A percentile compares a stretch with the other conserved stretches of the same genome.
phyloP scores from a whole-genome alignment of 208 protist species.

The Porcisia hertigi region DNA sequence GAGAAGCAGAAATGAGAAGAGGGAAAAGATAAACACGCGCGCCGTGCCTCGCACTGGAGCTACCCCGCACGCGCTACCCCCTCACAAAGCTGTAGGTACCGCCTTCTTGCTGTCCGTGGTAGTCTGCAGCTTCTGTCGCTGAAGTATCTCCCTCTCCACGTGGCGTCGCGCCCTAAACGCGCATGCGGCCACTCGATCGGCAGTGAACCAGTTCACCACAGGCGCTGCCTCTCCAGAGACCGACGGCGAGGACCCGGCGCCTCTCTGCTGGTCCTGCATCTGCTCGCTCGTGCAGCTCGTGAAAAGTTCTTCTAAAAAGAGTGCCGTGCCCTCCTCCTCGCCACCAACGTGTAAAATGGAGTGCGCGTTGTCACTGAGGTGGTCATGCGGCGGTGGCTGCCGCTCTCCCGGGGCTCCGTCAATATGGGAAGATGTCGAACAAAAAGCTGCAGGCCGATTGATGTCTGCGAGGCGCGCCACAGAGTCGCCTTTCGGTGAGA shows the following conservation, averaged over 20 bases:
- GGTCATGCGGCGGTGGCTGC: not conserved
- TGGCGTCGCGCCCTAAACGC: slow-evolving; percentile 15
- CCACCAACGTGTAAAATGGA: slow-evolving; percentile 48
- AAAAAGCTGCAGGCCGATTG: not conserved
- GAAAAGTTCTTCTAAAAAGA: slow-evolving; percentile 49
- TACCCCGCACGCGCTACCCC: not conserved
- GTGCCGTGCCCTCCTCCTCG: slow-evolving; percentile 62
- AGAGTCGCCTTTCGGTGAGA: slow-evolving; percentile 31
- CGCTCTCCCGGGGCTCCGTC: not conserved
- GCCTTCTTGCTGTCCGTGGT: not conserved
- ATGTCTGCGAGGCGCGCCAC: slow-evolving; percentile 11
- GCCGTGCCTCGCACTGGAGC: not conserved
- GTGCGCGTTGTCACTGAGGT: not conserved
- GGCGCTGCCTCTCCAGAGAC: not conserved
- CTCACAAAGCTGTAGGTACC: slow-evolving; percentile 2
- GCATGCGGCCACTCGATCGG: slow-evolving; percentile 24
- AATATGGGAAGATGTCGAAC: not conserved
- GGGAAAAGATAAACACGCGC: too few relatives aligned
- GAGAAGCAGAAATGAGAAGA: not conserved
- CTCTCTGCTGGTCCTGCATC: not conserved
- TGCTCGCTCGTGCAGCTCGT: slow-evolving; percentile 15
- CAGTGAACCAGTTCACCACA: slow-evolving; percentile 30
- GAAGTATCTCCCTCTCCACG: slow-evolving; percentile 7
- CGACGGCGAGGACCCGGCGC: not conserved
- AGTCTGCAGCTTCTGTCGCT: not conserved